These are phyloP conservation scores for Aplosporella prunicola DNA, from an alignment of 2,329 filamentous ascomycete genomes.

Conservation along the genomic window DNA sequence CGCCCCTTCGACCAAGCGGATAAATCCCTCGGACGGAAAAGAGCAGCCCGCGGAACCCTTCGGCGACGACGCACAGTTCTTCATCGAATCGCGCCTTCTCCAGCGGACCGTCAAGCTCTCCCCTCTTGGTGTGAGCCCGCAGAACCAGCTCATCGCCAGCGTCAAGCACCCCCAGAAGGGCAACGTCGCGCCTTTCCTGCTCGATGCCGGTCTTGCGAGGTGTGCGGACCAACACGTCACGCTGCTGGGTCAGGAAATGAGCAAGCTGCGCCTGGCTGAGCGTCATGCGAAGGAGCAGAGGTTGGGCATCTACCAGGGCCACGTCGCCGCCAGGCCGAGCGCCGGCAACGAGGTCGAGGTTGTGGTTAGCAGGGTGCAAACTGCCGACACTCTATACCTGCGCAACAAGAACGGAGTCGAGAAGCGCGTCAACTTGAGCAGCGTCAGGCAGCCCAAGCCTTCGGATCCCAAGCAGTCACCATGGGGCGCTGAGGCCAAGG, in stretches of 20 bases:
- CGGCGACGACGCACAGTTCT: conserved; percentile 79
- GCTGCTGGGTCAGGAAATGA: conserved; percentile 83
- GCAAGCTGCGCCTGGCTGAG: conserved; percentile 72
- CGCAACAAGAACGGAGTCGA: conserved; percentile 77
- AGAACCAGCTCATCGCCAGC: conserved; percentile 81
- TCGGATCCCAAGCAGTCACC: conserved; percentile 79
- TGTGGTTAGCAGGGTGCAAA: conserved; percentile 73
- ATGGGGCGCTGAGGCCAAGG: conserved; percentile 88
- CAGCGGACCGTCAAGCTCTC: conserved; percentile 78
- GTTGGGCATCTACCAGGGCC: conserved; percentile 71
- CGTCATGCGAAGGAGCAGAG: conserved; percentile 70
- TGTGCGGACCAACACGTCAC: conserved; percentile 96
- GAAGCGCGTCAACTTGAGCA: conserved; percentile 86
- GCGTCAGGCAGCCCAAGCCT: conserved; percentile 83
- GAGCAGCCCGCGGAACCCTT: conserved; percentile 80
- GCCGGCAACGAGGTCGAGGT: conserved; percentile 63
- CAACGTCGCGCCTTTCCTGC: conserved; percentile 84
- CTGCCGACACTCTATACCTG: conserved; percentile 80
- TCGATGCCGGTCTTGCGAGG: conserved; percentile 79
- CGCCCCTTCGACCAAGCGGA: conserved; percentile 79
- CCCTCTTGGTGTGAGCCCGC: conserved; percentile 77
- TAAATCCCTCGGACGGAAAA: conserved; percentile 66
- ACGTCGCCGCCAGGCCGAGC: conserved; percentile 56
- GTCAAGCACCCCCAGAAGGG: conserved; percentile 75
- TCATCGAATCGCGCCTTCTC: conserved; percentile 75